Base-by-base conservation (phyloP, 345 rosid genomes). In the Salix koriyanagi region DNA sequence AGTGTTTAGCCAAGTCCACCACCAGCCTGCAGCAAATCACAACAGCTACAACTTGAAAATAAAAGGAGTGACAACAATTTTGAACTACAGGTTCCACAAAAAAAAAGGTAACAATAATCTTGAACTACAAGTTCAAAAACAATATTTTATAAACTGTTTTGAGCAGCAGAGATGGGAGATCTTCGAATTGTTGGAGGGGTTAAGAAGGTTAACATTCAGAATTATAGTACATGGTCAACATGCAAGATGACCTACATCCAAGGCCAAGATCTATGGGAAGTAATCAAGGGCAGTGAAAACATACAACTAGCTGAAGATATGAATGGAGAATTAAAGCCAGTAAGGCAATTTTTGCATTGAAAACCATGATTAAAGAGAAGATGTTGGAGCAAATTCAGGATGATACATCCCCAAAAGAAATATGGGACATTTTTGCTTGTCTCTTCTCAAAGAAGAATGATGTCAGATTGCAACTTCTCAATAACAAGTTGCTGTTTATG, bases 391-490 rank as follows among this genome's bases (percentile, higher is more conserved):
- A 71, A 13, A 32, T 50, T 28, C 21, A 11, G 1, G 67, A 58
- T 72, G 66, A 23, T 19, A 58, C 36, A 36, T 23, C n/a, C 0
- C 54, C 50, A 1, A 58, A 36, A 14, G 37, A 56, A 39, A 34
- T 36, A 1, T 72, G 67, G n/a, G 75, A 72, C 11, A 72, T 32
- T 0, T 6, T 56, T 1, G 66, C 23, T 2, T 21, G 6, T 7
- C 65, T 72, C 1, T 72, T 58, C 28, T 56, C 75, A 32, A 72
- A 54, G 67, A 56, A 32, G 28, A 72, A 56, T n/a, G 34, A 72
- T 18, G 25, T 15, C 7, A 37, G 52, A 9, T 54, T 39, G 6
- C 54, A 61, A 61, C 11, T 62, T 4, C 13, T 61, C 39, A 26
- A 73, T 4, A 73, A n/a, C 19, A 56, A 60, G 21, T 14, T 61